Evolutionary conservation across 306 rosid genomes (phyloP).

Genomic region (Prunus salicina): DNA sequence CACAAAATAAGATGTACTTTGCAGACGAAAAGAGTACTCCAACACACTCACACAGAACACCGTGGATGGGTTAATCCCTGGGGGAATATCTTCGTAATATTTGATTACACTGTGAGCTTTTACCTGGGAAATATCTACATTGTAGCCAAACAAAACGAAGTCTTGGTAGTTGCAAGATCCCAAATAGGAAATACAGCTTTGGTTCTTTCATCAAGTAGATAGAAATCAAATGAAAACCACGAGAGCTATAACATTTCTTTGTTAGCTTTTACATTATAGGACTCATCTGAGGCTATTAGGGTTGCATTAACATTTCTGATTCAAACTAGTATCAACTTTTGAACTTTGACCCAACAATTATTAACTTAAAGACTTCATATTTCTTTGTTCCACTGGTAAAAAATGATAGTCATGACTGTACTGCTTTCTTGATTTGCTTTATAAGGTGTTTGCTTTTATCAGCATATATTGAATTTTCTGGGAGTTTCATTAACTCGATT

Average conservation of each 20-base stretch:
- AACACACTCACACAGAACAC: too few relatives aligned
- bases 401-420: not conserved
- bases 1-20: not conserved
- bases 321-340: not conserved
- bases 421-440: not conserved
- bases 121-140: too few relatives aligned
- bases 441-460: constrained; percentile 17
- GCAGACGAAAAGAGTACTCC: too few relatives aligned
- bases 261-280: not conserved
- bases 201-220: not conserved
- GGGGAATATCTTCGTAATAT: not conserved
- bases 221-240: not conserved
- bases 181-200: not conserved
- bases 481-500: constrained; percentile 4
- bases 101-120: not conserved
- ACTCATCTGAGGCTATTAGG: not conserved
- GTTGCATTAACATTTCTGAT: not conserved
- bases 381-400: not conserved
- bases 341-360: not conserved
- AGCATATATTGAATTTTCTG: constrained; percentile 12
- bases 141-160: too few relatives aligned
- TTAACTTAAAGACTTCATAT: not conserved
- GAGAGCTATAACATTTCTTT: not conserved
- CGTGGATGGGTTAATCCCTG: too few relatives aligned
- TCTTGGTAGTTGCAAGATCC: not conserved